Conservation (phyloP, 2,329 filamentous ascomycete genomes). For the Fusarium sp. region DNA sequence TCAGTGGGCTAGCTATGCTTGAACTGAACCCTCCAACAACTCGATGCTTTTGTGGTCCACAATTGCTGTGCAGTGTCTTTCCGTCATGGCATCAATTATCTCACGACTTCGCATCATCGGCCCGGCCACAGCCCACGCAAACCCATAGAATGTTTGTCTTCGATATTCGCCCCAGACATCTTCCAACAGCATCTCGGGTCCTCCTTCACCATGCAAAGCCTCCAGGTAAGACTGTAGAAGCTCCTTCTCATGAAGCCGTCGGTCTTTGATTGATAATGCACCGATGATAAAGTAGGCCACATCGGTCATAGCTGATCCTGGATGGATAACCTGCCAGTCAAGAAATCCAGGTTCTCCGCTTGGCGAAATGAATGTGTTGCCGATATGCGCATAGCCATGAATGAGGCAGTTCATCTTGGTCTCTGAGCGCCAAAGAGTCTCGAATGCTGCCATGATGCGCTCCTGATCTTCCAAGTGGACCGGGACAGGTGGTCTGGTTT, state of each 20-base stretch:
- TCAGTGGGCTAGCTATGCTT: neutral
- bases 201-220: neutral
- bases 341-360: conserved; percentile 20
- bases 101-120: conserved; percentile 30
- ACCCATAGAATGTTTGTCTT: conserved; percentile 23
- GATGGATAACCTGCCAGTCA: conserved; percentile 22
- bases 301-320: conserved; percentile 13
- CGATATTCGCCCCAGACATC: conserved; percentile 23
- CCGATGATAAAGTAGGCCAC: conserved; percentile 13
- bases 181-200: neutral
- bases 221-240: conserved; percentile 21
- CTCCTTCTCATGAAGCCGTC: conserved; percentile 3
- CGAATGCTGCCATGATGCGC: neutral
- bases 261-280: conserved; percentile 4
- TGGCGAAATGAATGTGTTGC: conserved; percentile 11
- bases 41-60: conserved; percentile 26
- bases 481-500: conserved; percentile 2
- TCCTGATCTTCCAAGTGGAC: neutral
- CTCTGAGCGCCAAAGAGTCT: conserved; percentile 1
- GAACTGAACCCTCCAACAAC: neutral
- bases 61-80: conserved; percentile 20
- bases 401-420: conserved; percentile 8
- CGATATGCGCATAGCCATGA: conserved; percentile 12
- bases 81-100: conserved; percentile 15
- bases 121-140: conserved; percentile 19